phyloP scores from a whole-genome alignment of 2,329 filamentous ascomycete genomes.

The Stachybotrys chartarum region DNA sequence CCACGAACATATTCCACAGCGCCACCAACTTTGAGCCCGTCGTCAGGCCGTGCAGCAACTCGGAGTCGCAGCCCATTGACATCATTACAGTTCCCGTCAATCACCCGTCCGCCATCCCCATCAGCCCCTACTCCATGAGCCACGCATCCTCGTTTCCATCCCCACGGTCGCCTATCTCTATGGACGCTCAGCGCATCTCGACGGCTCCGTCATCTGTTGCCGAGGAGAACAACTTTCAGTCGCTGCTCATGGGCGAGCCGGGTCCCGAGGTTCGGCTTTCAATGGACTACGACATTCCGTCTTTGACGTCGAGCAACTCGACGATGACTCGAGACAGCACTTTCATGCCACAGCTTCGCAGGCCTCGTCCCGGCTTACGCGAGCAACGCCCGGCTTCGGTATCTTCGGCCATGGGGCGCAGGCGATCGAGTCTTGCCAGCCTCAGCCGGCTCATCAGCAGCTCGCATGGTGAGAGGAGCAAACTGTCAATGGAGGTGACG shows the following conservation, averaged over 20 bases:
- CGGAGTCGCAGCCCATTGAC: conserved; percentile 45
- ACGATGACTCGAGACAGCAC: conserved; percentile 67
- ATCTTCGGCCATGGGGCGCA: conserved; percentile 57
- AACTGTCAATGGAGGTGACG: conserved; percentile 62
- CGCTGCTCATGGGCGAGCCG: conserved; percentile 65
- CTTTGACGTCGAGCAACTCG: conserved; percentile 67
- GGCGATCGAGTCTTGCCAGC: conserved; percentile 70
- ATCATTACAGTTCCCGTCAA: conserved; percentile 38
- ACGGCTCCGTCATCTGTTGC: conserved; percentile 68
- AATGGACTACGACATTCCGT: conserved; percentile 63
- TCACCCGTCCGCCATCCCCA: conserved; percentile 36
- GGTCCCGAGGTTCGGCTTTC: conserved; percentile 67
- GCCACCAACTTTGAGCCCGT: conserved; percentile 29
- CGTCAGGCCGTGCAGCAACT: conserved; percentile 34
- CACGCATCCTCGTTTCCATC: conserved; percentile 62
- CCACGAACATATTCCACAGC: conserved; percentile 20
- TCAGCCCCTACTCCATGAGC: conserved; percentile 59
- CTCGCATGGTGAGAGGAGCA: conserved; percentile 67
- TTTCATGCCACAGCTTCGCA: conserved; percentile 35
- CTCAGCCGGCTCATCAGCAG: conserved; percentile 70
- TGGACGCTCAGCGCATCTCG: conserved; percentile 65
- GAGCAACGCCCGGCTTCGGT: conserved; percentile 57
- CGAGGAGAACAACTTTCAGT: conserved; percentile 65
- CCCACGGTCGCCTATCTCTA: conserved; percentile 60
- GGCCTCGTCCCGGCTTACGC: conserved; percentile 39